Base-by-base conservation (phyloP, 441 rosid genomes). In the Rhodomyrtus psidioides region DNA sequence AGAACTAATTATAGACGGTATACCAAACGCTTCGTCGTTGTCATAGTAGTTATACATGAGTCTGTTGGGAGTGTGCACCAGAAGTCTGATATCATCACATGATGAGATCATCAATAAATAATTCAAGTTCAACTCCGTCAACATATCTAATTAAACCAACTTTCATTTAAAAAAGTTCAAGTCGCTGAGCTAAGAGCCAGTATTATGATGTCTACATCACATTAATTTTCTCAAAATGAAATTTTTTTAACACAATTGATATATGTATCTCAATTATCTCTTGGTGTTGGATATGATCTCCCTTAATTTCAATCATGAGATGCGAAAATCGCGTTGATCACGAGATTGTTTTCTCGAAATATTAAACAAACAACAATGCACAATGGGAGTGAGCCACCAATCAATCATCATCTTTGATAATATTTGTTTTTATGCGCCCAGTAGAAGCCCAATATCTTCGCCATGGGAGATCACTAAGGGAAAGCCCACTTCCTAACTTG, bases 11-110 rank as follows among this genome's bases (percentile, higher is more conserved):
- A 8, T 9, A 7, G 57, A 21, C 26, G 12, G 26, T 8, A 23
- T 23, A 21, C 26, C 12, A 55, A 23, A 21, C 2, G 12, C 26
- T 7, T 7, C 4, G 57, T 55, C 12, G 5, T 55, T 55, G 26
- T 55, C 26, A 55, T 1, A 55, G 26, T 8, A 21, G 57, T 19
- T 54, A 16, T 17, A 62, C 8, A 17, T 5, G 7, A 9, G 12
- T 62, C 6, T 5, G 1, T 30, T 30, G 24, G 10, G 24, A 17
- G 5, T 0, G 1, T 1, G 1, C 13, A 8, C 0, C 1, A 30
- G 0, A 17, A 62, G 4, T 4, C 0, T 1, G 1, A 62, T 62
- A 30, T 5, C 6, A 17, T 62, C 9, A 62, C 12, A 4, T 8
- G 23, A 2, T 1, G 0, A 30, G 12, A 17, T 62, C 26, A 17